A percentile compares a stretch with the other conserved stretches of the same genome.
phyloP scores from a whole-genome alignment of 305 asterid genomes.

The Fraxinus velutina region DNA sequence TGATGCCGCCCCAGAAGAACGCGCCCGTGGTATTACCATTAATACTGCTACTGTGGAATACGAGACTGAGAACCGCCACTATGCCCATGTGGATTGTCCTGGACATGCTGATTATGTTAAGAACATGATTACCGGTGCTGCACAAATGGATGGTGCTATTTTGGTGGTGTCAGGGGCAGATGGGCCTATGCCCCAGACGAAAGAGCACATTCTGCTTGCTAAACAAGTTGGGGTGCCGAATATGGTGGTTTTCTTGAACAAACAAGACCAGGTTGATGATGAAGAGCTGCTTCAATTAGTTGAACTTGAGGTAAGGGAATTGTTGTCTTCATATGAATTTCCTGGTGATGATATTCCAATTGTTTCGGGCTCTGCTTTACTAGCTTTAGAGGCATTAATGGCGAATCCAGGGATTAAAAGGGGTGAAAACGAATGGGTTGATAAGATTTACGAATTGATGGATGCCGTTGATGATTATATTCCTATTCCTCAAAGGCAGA shows the following conservation, averaged over 20 bases:
- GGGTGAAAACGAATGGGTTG: conserved; percentile 53
- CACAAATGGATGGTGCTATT: conserved; percentile 60
- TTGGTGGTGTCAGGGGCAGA: conserved; percentile 57
- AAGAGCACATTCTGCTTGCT: conserved; percentile 48
- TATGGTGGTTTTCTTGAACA: conserved; percentile 51
- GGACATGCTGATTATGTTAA: conserved; percentile 60
- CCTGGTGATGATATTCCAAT: conserved; percentile 56
- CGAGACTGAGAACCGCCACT: conserved; percentile 57
- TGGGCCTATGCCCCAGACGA: conserved; percentile 61
- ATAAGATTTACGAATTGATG: conserved; percentile 43
- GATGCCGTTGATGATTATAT: conserved; percentile 48
- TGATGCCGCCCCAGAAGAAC: conserved; percentile 56
- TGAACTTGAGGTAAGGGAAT: conserved; percentile 53
- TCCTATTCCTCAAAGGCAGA: conserved; percentile 48
- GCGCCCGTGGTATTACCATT: conserved; percentile 57
- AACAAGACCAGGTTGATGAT: conserved; percentile 51
- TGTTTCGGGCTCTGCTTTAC: conserved; percentile 47
- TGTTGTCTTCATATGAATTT: conserved; percentile 45
- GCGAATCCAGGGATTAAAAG: conserved; percentile 39
- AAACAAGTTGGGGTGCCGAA: conserved; percentile 53
- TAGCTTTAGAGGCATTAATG: conserved; percentile 43
- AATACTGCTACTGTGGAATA: conserved; percentile 55
- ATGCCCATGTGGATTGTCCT: conserved; percentile 56
- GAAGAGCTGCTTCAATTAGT: conserved; percentile 50
- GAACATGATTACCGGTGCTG: conserved; percentile 62